These are phyloP conservation scores for Penicillium canescens DNA, from an alignment of 495 filamentous ascomycete species.

Conservation along the genomic window DNA sequence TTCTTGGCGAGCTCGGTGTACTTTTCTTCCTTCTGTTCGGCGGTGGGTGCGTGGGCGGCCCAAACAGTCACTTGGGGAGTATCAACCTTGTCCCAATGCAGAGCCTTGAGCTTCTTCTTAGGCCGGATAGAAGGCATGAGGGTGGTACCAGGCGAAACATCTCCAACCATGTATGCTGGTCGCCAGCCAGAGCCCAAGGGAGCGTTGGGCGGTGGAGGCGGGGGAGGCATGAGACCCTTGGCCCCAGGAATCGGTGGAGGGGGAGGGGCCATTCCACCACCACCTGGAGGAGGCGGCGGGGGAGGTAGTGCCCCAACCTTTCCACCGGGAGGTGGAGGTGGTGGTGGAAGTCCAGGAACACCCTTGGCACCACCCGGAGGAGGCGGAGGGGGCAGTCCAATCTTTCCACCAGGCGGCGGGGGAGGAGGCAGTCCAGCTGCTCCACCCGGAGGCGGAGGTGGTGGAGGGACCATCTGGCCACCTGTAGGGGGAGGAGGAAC, in stretches of 20 bases:
- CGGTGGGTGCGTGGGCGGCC: constrained; percentile 81
- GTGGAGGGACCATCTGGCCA: constrained; percentile 21
- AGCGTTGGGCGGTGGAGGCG: constrained; percentile 58
- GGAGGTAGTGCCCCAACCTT: constrained; percentile 47
- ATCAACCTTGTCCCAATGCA: constrained; percentile 99
- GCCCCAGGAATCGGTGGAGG: constrained; percentile 55
- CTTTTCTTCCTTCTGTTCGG: constrained; percentile 87
- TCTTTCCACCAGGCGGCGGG: constrained; percentile 38
- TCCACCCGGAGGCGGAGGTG: constrained; percentile 48
- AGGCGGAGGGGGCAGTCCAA: constrained; percentile 50
- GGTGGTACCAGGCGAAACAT: constrained; percentile 41
- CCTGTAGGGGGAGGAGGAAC: constrained; percentile 32
- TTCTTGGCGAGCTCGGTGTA: constrained; percentile 89
- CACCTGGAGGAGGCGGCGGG: constrained; percentile 49
- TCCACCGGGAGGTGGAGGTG: constrained; percentile 46
- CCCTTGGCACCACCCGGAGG: constrained; percentile 38
- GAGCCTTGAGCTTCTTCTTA: constrained; percentile 98
- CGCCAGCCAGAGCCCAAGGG: constrained; percentile 59
- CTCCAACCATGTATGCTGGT: constrained; percentile 50
- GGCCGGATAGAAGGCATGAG: constrained; percentile 77
- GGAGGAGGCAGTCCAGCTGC: constrained; percentile 20
- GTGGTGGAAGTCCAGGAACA: constrained; percentile 44
- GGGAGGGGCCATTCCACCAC: constrained; percentile 40
- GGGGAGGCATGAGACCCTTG: constrained; percentile 44
- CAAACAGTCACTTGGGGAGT: constrained; percentile 91